Conservation (phyloP, 192 early-diverging fungal species). For the Endogone sp. region DNA sequence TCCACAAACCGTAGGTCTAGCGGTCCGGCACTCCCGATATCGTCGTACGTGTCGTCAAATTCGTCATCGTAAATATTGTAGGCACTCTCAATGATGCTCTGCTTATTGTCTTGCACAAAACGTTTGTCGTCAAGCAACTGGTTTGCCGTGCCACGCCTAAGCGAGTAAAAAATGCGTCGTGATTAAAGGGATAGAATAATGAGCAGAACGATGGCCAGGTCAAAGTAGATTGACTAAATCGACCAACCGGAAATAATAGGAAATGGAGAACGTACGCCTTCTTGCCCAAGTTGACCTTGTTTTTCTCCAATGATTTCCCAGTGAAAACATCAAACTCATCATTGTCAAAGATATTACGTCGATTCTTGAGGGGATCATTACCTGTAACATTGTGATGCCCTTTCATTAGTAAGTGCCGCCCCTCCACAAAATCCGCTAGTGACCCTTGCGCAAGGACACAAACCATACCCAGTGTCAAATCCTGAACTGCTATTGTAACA, state of each 20-base stretch:
- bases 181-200: too few relatives aligned
- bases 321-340: conserved; percentile 93
- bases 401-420: conserved; percentile 4
- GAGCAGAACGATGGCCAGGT: background rate
- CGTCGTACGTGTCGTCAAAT: conserved; percentile 92
- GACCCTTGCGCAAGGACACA: conserved; percentile 7
- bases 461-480: conserved; percentile 10
- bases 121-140: conserved; percentile 51
- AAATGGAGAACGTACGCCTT: conserved; percentile 39
- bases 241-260: too few relatives aligned
- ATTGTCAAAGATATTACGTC: conserved; percentile 86
- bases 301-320: conserved; percentile 53
- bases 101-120: conserved; percentile 47
- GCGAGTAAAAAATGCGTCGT: too few relatives aligned
- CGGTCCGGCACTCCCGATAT: conserved; percentile 53
- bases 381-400: conserved; percentile 1
- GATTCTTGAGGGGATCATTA: conserved; percentile 45
- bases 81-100: conserved; percentile 38
- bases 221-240: background rate
- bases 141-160: conserved; percentile 37
- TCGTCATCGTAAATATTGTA: conserved; percentile 77
- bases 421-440: background rate
- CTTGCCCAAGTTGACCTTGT: conserved; percentile 72
- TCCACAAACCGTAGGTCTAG: conserved; percentile 53
- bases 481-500: conserved; percentile 1